Evolutionary conservation across 1,284 basidiomycete species (phyloP), one percentile per base, ranked within the genome.

Genomic region (Phylloboletellus chloephorus): DNA sequence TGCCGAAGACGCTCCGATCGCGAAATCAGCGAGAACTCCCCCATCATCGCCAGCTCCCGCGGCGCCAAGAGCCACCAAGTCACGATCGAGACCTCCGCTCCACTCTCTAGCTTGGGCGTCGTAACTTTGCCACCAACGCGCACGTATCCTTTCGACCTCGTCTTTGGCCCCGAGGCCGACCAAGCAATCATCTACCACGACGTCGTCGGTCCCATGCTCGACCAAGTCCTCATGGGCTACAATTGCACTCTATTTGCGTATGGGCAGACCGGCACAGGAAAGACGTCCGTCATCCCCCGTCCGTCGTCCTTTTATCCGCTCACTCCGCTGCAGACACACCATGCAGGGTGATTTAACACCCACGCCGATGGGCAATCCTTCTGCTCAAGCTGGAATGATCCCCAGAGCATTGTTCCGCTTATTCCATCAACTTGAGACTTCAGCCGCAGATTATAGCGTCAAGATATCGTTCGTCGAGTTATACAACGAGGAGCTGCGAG

Each of bases 401-500:
- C 96, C 96, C n/a, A 85, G 96, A 24, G 91, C 85, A 1, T 76
- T 99, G 5, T 93, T 96, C 61, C 83, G 88, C 19, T 78, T 98
- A 3, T 99, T 98, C 60, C 81, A 90, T 46, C 78, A 88, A 37
- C 79, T 99, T 7, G 91, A 96, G 54, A 71, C 74, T 6, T 77
- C 78, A 0, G 71, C 74, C 9, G 65, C 79, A 20, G 96, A 99
- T 57, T 98, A 85, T 61, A 87, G 88, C 51, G 93, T 99, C 60
- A 93, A 91, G 57, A 81, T 96, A 41, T 95, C 91, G 0, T 98
- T 86, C 61, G 77, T 99, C 41, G 96, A 99, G 61, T 75, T 99
- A n/a, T 99, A 98, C 68, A 99, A 99, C 60, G 96, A 99, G 67
- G 95, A 98, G 61, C 77, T 98, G n/a, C 86, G 94, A 21, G 94